A percentile compares a stretch with the other conserved stretches of the same genome.
These are phyloP conservation scores for Hydrangea macrophylla DNA, from an alignment of 148 eudicot species.

Conservation along the genomic window DNA sequence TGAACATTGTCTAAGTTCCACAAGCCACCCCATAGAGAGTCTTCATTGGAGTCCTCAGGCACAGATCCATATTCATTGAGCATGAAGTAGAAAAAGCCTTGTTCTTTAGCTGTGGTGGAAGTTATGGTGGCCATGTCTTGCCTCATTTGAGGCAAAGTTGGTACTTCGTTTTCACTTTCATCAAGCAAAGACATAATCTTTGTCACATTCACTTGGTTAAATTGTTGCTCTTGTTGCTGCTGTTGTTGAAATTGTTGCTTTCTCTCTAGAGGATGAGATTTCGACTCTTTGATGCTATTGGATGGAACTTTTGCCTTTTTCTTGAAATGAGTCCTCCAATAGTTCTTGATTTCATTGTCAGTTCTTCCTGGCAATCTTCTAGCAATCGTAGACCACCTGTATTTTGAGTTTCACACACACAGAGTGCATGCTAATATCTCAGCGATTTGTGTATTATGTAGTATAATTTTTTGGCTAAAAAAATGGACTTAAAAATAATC, in stretches of 20 bases:
- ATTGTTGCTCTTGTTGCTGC: conserved; percentile 23
- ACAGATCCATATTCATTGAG: conserved; percentile 23
- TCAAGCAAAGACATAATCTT: conserved; percentile 42
- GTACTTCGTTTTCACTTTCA: conserved; percentile 22
- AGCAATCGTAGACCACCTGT: conserved; percentile 79
- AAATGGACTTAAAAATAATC: too few species aligned
- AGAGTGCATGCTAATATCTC: too few species aligned
- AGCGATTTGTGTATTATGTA: too few species aligned
- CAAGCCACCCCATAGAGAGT: conserved; percentile 42
- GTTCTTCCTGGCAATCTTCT: conserved; percentile 77
- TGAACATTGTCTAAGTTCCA: conserved; percentile 39
- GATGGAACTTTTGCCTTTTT: conserved; percentile 30
- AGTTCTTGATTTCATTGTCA: conserved; percentile 75
- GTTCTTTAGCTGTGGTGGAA: conserved; percentile 27
- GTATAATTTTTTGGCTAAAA: too few species aligned
- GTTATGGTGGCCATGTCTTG: conserved; percentile 21
- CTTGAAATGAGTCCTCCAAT: conserved; percentile 78
- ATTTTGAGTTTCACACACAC: neutral
- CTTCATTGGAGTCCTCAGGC: conserved; percentile 38
- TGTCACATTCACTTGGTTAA: conserved; percentile 39
- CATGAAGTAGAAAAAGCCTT: conserved; percentile 26
- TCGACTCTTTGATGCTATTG: conserved; percentile 20
- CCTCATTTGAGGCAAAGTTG: conserved; percentile 23
- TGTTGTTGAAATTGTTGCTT: conserved; percentile 43
- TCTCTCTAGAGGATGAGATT: conserved; percentile 26